phyloP scores from a whole-genome alignment of 441 rosid species.

The Populus hybrid region DNA sequence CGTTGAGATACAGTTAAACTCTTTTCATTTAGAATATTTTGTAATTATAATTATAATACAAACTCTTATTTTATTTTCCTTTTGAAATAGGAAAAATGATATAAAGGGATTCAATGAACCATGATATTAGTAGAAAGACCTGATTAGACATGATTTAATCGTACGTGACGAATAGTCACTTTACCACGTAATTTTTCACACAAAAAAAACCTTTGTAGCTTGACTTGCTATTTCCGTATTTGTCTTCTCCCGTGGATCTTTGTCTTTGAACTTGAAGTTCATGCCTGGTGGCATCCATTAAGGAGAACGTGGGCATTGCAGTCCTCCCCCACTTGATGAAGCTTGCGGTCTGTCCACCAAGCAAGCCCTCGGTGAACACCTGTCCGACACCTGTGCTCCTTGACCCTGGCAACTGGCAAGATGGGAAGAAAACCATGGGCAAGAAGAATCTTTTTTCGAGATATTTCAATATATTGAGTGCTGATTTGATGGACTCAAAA shows the following conservation, averaged over 20 bases:
- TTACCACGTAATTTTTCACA: too few species aligned
- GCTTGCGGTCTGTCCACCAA: not conserved
- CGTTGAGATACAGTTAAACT: too few species aligned
- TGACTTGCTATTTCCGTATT: not conserved
- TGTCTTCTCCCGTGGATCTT: not conserved
- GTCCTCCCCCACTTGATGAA: not conserved
- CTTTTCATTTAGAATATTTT: too few species aligned
- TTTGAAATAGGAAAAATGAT: not conserved
- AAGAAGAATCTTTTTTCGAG: not conserved
- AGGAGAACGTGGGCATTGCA: not conserved
- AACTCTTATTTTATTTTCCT: too few species aligned
- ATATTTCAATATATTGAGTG: not conserved
- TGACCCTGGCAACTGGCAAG: not conserved
- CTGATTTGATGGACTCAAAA: not conserved
- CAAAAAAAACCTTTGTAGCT: too few species aligned
- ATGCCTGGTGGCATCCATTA: not conserved
- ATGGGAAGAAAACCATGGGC: not conserved
- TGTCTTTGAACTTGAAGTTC: not conserved
- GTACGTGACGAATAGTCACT: too few species aligned
- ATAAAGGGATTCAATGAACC: not conserved
- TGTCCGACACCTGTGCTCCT: not conserved
- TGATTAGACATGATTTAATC: not conserved
- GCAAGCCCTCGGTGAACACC: not conserved
- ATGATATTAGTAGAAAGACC: not conserved
- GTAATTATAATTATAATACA: too few species aligned